These are phyloP conservation scores for Kodamaea nitidulidarum DNA, from an alignment of 805 yeast species.

Conservation along the genomic window DNA sequence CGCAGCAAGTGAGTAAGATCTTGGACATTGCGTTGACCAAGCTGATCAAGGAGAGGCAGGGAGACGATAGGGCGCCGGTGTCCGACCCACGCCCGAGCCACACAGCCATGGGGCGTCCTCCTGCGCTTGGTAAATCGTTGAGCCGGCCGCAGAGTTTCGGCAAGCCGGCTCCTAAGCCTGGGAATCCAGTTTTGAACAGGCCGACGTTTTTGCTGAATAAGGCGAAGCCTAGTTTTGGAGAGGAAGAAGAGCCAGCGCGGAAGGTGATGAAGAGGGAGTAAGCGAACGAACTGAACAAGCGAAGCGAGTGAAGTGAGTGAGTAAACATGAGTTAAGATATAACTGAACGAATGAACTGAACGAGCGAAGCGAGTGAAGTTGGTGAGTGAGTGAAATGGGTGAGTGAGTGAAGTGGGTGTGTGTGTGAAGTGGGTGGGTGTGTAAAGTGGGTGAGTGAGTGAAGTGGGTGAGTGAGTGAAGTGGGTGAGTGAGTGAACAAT, in stretches of 20 bases:
- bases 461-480: too few relatives aligned
- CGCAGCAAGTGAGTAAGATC: slow-evolving; percentile 73
- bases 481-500: too few relatives aligned
- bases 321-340: too few relatives aligned
- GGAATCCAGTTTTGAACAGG: slow-evolving; percentile 24
- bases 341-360: too few relatives aligned
- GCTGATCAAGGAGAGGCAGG: slow-evolving; percentile 52
- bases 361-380: not conserved
- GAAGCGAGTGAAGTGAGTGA: too few relatives aligned
- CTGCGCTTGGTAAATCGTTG: slow-evolving; percentile 17
- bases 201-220: slow-evolving; percentile 38
- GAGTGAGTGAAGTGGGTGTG: too few relatives aligned
- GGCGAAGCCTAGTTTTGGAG: slow-evolving; percentile 5
- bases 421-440: too few relatives aligned
- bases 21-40: slow-evolving; percentile 78
- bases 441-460: not conserved
- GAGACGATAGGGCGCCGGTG: not conserved
- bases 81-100: too few relatives aligned
- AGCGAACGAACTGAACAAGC: not conserved
- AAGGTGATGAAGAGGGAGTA: slow-evolving; percentile 9
- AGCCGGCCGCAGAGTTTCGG: slow-evolving; percentile 24
- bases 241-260: slow-evolving; percentile 8
- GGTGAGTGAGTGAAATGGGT: too few relatives aligned
- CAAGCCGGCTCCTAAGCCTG: slow-evolving; percentile 32
- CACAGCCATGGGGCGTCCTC: slow-evolving; percentile 25